Conservation (phyloP, 192 early-diverging fungal species). For the Backusella mclennaniae region DNA sequence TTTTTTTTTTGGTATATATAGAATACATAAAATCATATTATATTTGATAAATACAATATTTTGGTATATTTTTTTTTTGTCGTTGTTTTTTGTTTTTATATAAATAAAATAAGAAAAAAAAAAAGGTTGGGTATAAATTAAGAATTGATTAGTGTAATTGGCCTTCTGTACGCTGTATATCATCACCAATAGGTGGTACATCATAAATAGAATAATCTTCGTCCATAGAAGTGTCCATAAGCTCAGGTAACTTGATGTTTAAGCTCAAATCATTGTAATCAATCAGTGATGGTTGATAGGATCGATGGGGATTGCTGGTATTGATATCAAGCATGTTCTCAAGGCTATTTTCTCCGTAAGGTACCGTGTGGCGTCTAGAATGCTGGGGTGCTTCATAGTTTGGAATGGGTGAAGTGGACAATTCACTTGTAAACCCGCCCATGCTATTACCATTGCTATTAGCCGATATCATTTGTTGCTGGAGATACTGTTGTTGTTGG, state of each 20-base stretch:
- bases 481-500: background rate
- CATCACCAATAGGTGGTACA: conserved; percentile 1
- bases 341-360: background rate
- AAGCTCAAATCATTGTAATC: conserved; percentile 3
- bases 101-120: background rate
- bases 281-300: conserved; percentile 8
- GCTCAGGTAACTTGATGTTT: background rate
- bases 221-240: background rate
- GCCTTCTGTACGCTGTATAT: conserved; percentile 8
- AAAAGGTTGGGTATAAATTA: background rate
- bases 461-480: background rate
- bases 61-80: background rate
- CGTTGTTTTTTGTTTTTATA: background rate
- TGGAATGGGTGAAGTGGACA: background rate
- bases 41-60: background rate
- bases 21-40: background rate
- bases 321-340: background rate
- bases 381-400: background rate
- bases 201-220: background rate
- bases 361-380: conserved; percentile 1
- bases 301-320: background rate
- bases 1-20: background rate
- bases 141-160: conserved; percentile 5
- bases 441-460: background rate
- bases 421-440: background rate